A percentile compares a stretch with the other conserved stretches of the same genome.
Evolutionary conservation across 495 filamentous ascomycete genomes (phyloP).

Genomic region (Filosporella fistucella): DNA sequence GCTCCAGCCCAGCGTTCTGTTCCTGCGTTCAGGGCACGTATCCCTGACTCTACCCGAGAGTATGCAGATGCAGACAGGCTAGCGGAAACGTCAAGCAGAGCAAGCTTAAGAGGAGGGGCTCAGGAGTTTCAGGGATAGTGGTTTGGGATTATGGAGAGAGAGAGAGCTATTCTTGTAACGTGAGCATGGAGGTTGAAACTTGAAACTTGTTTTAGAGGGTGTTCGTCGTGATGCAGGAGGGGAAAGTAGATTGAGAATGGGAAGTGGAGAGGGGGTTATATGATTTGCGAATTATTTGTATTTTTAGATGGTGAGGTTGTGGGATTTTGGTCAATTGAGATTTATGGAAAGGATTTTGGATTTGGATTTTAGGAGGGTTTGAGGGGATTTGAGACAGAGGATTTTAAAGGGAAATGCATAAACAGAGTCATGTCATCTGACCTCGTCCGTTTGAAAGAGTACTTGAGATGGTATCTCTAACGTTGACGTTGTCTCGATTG

Average conservation of each 20-base stretch:
- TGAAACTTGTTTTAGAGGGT: neutral
- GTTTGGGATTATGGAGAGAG: neutral
- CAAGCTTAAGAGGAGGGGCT: neutral
- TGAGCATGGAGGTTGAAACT: no score
- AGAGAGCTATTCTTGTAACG: neutral
- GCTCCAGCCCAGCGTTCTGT: no score
- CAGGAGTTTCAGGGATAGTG: neutral
- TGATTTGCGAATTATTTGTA: neutral
- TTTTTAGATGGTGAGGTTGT: neutral
- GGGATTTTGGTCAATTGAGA: no score
- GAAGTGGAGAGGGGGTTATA: neutral
- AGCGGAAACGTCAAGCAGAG: slow-evolving; percentile 2
- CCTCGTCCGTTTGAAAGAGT: slow-evolving; percentile 1
- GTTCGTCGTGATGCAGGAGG: neutral
- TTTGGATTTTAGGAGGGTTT: no score
- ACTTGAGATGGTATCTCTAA: slow-evolving; percentile 6
- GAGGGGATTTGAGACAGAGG: neutral
- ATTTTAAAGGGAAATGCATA: neutral
- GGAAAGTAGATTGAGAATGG: neutral
- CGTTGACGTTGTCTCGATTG: slow-evolving; percentile 9
- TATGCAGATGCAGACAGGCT: no score
- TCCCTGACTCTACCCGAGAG: no score
- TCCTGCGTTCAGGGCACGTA: no score
- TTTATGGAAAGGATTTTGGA: no score
- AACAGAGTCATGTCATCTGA: neutral